Base-by-base conservation (phyloP, 257 asterid genomes). In the Rehmannia glutinosa region DNA sequence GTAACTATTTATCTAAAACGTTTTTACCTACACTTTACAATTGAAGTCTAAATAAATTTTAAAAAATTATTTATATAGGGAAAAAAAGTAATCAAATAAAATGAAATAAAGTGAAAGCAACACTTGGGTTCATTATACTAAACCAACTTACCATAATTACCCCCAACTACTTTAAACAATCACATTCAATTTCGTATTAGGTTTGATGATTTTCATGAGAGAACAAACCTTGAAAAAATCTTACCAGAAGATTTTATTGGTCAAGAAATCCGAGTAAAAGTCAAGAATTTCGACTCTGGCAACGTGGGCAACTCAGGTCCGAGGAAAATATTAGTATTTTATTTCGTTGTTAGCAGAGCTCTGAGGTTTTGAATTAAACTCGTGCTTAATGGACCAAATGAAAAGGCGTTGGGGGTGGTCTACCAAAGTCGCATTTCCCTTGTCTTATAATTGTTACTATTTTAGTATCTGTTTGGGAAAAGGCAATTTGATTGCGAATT, bases 271-370 rank as follows among this genome's bases (percentile, higher is more conserved):
- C 71, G 35, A 33, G 43, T 19, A 36, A 45, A 63, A 50, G 69
- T 75, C 71, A 67, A 77, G 53, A 45, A 32, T 61, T 68, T 66
- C 69, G 64, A 66, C 73, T 54, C 20, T 54, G 43, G 75, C 58
- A 55, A 81, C 80, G 83, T 84, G 83, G 80, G 66, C 51, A 49
- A 46, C 38, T 74, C 12, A 30, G 1, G 78, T 85, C 86, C 83
- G 36, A 73, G 77, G 38, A 80, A n/a, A 69, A 64, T 56, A 60
- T 46, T 19, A 27, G 52, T 25, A 64, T 56, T 2, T 51, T 51
- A 24, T 51, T 8, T 47, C 2, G 11, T 3, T n/a, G 20, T 51
- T 75, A 42, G 67, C 35, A 67, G 45, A 63, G 47, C 0, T 64
- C 58, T 8, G 3, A n/a, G 25, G 54, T 73, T 67, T 63, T 66